Evolutionary conservation across 352 stramenopile species (phyloP).

Genomic region (Phytophthora hibernalis): DNA sequence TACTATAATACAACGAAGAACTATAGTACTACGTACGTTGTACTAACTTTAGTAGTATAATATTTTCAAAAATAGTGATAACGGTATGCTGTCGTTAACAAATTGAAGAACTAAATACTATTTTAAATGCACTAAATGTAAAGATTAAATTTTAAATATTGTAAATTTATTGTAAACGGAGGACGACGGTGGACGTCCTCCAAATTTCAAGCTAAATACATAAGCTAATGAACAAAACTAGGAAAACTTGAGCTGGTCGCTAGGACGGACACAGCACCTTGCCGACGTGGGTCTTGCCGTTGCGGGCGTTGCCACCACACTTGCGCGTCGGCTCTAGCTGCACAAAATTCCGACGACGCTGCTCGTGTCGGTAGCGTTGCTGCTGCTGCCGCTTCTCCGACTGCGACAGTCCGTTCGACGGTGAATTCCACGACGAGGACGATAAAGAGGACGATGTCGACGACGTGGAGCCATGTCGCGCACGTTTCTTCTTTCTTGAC

Average conservation of each 20-base stretch:
- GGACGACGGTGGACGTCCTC: neutral
- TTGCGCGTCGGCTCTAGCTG: conserved; percentile 34
- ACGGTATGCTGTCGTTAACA: too few relatives aligned
- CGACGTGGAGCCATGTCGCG: conserved; percentile 53
- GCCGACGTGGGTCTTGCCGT: conserved; percentile 26
- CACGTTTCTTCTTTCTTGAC: conserved; percentile 72
- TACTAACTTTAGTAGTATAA: too few relatives aligned
- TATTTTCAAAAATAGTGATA: too few relatives aligned
- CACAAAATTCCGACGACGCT: conserved; percentile 38
- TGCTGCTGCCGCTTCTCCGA: conserved; percentile 44
- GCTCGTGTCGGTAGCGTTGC: conserved; percentile 38
- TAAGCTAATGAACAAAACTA: conserved; percentile 36
- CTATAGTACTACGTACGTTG: too few relatives aligned
- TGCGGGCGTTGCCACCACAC: conserved; percentile 34
- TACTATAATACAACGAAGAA: too few relatives aligned
- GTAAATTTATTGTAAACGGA: neutral
- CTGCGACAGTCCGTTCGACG: conserved; percentile 39
- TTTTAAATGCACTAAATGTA: too few relatives aligned
- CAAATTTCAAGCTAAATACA: conserved; percentile 18
- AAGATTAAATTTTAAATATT: conserved; percentile 9
- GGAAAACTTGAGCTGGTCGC: conserved; percentile 5
- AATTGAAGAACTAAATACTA: too few relatives aligned
- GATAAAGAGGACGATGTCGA: conserved; percentile 33
- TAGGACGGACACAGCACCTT: conserved; percentile 49
- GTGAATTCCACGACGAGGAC: conserved; percentile 27